phyloP scores from a whole-genome alignment of 139 green algal species.

The Spirogloea muscicola region DNA sequence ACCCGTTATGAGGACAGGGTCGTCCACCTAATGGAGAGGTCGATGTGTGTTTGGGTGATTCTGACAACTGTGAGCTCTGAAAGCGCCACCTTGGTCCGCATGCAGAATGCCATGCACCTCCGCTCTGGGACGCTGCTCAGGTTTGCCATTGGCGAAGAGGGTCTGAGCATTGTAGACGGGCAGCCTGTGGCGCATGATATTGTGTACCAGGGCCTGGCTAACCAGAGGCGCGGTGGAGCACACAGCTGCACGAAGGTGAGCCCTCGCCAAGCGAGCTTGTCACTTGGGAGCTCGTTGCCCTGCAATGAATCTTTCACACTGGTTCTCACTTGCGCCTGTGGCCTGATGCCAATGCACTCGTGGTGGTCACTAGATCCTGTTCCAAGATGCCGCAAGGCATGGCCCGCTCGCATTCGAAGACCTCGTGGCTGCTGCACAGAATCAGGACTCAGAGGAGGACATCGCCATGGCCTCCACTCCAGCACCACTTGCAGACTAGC shows the following conservation, averaged over 20 bases:
- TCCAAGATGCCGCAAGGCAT: conserved; percentile 70
- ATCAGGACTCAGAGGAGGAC: no score
- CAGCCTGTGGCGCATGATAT: conserved; percentile 64
- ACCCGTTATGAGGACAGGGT: background rate
- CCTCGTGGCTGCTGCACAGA: conserved; percentile 23
- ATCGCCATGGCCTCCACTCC: no score
- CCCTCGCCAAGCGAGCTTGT: background rate
- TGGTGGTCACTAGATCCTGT: conserved; percentile 62
- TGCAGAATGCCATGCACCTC: conserved; percentile 9
- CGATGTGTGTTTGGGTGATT: background rate
- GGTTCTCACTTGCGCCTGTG: conserved; percentile 3
- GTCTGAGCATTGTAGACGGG: conserved; percentile 51
- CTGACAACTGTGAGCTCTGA: background rate
- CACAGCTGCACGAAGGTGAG: conserved; percentile 73
- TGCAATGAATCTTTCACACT: background rate
- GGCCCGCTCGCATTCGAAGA: conserved; percentile 56
- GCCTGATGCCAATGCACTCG: background rate
- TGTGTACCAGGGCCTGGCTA: conserved; percentile 57
- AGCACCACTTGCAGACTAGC: no score
- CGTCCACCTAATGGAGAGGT: background rate
- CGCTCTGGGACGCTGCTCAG: conserved; percentile 7
- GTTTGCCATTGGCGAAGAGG: conserved; percentile 59
- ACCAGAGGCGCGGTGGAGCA: conserved; percentile 64
- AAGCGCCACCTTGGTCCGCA: no score
- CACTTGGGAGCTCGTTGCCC: background rate